phyloP scores from a whole-genome alignment of 345 rosid genomes.

The Rubroshorea leprosula region DNA sequence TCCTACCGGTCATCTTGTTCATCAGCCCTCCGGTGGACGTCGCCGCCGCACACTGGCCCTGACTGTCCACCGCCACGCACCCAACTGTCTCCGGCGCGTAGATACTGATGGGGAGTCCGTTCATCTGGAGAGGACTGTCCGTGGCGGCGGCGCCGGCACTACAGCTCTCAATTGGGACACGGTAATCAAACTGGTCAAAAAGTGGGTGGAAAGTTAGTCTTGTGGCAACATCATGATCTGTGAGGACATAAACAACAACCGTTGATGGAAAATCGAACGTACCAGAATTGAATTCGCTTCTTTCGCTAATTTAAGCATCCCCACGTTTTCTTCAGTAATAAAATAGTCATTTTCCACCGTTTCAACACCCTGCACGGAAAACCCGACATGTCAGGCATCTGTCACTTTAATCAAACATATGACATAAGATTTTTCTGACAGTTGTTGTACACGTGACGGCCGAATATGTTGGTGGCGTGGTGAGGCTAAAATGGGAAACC shows the following conservation, averaged over 20 bases:
- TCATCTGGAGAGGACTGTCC: conserved; percentile 61
- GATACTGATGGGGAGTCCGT: conserved; percentile 83
- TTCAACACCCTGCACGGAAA: conserved; percentile 59
- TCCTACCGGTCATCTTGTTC: conserved; percentile 86
- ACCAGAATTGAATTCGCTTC: conserved; percentile 93
- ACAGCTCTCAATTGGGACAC: conserved; percentile 53
- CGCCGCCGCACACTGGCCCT: conserved; percentile 85
- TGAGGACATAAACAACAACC: neutral
- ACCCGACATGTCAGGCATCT: neutral
- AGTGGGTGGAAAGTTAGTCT: neutral
- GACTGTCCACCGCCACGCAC: conserved; percentile 78
- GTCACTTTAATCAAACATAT: neutral
- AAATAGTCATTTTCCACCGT: conserved; percentile 77
- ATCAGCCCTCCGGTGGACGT: conserved; percentile 94
- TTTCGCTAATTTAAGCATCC: conserved; percentile 79
- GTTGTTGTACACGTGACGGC: neutral
- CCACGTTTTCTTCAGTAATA: conserved; percentile 77
- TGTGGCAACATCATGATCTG: conserved; percentile 1
- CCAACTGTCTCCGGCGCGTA: conserved; percentile 96
- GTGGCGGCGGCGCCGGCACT: conserved; percentile 51
- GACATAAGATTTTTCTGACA: neutral
- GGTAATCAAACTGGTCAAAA: conserved; percentile 73
- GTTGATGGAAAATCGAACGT: conserved; percentile 8
- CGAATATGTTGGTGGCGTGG: neutral
- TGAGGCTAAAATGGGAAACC: conserved; percentile 11